Percentiles rank a stretch among this genome's conserved stretches.
Evolutionary conservation across 2,329 filamentous ascomycete genomes (phyloP).

Genomic region (Monilinia laxa): DNA sequence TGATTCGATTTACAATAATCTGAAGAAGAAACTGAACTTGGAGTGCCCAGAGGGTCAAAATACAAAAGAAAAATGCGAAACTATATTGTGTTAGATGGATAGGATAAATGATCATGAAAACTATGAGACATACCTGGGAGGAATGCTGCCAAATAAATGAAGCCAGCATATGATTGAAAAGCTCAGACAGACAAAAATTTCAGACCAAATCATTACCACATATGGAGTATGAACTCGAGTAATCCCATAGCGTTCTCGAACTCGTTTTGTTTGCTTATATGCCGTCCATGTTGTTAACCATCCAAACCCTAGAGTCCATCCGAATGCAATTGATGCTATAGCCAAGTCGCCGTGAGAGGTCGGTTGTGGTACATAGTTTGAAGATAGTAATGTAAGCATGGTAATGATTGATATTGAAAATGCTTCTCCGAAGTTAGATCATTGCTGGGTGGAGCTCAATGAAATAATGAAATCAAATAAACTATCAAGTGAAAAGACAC

Average conservation of each 20-base stretch:
- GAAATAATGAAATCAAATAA: neutral
- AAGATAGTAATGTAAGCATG: slow-evolving; percentile 8
- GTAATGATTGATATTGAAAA: neutral
- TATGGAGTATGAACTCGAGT: slow-evolving; percentile 40
- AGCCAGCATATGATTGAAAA: slow-evolving; percentile 41
- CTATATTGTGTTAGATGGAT: neutral
- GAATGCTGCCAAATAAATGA: slow-evolving; percentile 2
- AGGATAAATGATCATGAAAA: neutral
- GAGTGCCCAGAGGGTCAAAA: slow-evolving; percentile 8
- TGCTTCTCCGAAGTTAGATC: neutral
- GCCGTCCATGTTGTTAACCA: slow-evolving; percentile 42
- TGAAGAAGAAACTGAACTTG: slow-evolving; percentile 53
- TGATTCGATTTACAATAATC: slow-evolving; percentile 56
- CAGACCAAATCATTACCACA: slow-evolving; percentile 42
- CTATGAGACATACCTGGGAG: neutral
- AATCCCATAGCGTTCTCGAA: slow-evolving; percentile 39
- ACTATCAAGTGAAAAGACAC: neutral
- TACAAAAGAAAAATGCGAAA: slow-evolving; percentile 27
- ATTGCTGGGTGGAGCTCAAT: neutral
- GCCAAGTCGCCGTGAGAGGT: slow-evolving; percentile 38
- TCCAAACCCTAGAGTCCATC: slow-evolving; percentile 43
- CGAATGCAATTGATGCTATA: slow-evolving; percentile 43
- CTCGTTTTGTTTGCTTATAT: slow-evolving; percentile 41
- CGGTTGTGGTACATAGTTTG: slow-evolving; percentile 22
- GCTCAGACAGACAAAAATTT: slow-evolving; percentile 44